phyloP scores from a whole-genome alignment of 2,329 filamentous ascomycete species.

The Scedosporium boydii region DNA sequence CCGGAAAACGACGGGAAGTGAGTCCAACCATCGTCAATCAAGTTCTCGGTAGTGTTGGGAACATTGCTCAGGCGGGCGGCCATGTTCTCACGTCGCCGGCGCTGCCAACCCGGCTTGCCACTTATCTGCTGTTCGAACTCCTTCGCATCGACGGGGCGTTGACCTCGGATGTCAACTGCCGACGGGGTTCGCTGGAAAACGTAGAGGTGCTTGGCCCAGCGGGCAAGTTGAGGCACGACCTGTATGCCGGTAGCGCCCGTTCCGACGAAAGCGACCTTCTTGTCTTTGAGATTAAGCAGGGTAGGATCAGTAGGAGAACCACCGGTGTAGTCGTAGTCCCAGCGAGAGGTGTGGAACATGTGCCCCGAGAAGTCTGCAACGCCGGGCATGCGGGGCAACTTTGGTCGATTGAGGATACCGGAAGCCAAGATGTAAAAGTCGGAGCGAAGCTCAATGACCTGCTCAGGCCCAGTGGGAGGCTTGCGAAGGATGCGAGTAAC shows the following conservation, averaged over 20 bases:
- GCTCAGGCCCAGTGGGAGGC: neutral
- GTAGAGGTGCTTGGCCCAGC: constrained; percentile 38
- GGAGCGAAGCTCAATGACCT: too few relatives aligned
- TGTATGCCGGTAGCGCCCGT: constrained; percentile 40
- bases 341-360: constrained; percentile 35
- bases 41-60: constrained; percentile 25
- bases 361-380: constrained; percentile 30
- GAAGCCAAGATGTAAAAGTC: neutral
- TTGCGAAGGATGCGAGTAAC: neutral
- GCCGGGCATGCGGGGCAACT: constrained; percentile 31
- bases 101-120: neutral
- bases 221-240: constrained; percentile 33
- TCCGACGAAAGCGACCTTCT: constrained; percentile 37
- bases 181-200: constrained; percentile 48
- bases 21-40: constrained; percentile 42
- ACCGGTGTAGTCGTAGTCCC: constrained; percentile 34
- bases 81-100: constrained; percentile 15
- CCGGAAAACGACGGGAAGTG: constrained; percentile 26
- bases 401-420: constrained; percentile 18
- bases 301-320: constrained; percentile 27
- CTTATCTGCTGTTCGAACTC: constrained; percentile 27
- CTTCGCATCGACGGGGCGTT: constrained; percentile 28
- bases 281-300: constrained; percentile 34
- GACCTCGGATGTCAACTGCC: constrained; percentile 25
- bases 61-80: constrained; percentile 31